Base-by-base conservation (phyloP, 208 protist genomes). In the Leishmania gerbilli region DNA sequence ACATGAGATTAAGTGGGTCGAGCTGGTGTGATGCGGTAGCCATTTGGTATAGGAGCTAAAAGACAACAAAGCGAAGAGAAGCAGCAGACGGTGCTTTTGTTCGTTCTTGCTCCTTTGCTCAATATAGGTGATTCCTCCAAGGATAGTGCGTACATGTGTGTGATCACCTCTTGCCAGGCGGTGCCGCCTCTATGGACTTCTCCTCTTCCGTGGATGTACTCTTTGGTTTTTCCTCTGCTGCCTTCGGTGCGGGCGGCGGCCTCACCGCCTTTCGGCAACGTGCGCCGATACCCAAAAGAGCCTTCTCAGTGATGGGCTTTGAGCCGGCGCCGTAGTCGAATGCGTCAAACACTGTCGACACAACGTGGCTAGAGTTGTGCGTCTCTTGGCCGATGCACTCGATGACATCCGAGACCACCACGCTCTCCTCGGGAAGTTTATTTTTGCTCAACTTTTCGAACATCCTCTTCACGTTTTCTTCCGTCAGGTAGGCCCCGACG, bases 311-410 rank as follows among this genome's bases (percentile, higher is more conserved):
- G 77, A 98, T 96, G 13, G 92, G 86, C 83, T 95, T 96, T 17
- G 90, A 91, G 71, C 95, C 95, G 3, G 89, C 90, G 69, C 89
- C 90, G 81, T 94, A 96, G 85, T 98, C 95, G 77, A 98, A 96
- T 1, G 92, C 91, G 79, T 98, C 95, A 85, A 98, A 96, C 40
- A 98, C 83, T 53, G 88, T 98, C 21, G 95, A 98, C 53, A 98
- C 92, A 60, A 93, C 88, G 85, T 98, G 95, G 34, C 88, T 96
- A 77, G 95, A 98, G 79, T 91, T 93, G 86, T 96, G 92, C 0
- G 92, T 96, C 69, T 95, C 91, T 62, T 90, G 90, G 47, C 92
- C 95, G 71, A 98, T 93, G 76, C 83, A 90, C 67, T 98, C 93
- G 80, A 96, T 96, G 19, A 92, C 93, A 83, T 96, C 95, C 1